Evolutionary conservation across 2,329 filamentous ascomycete species (phyloP).

Genomic region (Scopulariopsis brevicaulis): DNA sequence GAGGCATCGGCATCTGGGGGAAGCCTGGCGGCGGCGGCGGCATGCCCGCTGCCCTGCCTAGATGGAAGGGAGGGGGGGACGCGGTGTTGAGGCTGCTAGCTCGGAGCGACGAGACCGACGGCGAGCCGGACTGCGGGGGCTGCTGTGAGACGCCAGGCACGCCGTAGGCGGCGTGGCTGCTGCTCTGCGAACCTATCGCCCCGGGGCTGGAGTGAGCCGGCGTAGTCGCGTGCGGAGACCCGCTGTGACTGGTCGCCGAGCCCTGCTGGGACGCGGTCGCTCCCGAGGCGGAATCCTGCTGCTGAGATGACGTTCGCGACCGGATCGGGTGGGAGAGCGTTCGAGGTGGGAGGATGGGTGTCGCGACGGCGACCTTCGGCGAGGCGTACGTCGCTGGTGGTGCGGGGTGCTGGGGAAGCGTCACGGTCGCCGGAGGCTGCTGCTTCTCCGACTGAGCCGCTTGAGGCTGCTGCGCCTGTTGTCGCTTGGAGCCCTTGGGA

Average conservation of each 20-base stretch:
- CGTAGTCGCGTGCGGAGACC: constrained; percentile 48
- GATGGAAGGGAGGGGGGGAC: background rate
- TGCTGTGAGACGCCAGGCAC: background rate
- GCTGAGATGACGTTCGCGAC: constrained; percentile 67
- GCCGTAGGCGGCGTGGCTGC: background rate
- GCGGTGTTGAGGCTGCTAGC: background rate
- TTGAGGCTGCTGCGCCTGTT: constrained; percentile 14
- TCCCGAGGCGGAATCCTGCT: constrained; percentile 62
- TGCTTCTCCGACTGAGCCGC: constrained; percentile 18
- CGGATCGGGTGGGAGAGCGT: constrained; percentile 65
- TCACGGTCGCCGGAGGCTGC: constrained; percentile 8
- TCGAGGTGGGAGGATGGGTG: constrained; percentile 66
- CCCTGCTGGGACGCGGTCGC: constrained; percentile 49
- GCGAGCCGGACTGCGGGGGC: background rate
- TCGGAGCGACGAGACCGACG: constrained; percentile 2
- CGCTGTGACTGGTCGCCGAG: constrained; percentile 40
- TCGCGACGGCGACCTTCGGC: constrained; percentile 68
- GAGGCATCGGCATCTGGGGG: constrained; percentile 26
- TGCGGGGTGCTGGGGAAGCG: constrained; percentile 46
- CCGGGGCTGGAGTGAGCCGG: constrained; percentile 56
- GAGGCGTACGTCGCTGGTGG: constrained; percentile 53
- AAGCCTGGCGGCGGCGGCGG: constrained; percentile 30
- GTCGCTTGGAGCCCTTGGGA: background rate
- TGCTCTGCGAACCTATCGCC: constrained; percentile 32
- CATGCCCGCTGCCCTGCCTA: constrained; percentile 2